phyloP scores from a whole-genome alignment of 331 rosid species.

The Pyrus hybrid region DNA sequence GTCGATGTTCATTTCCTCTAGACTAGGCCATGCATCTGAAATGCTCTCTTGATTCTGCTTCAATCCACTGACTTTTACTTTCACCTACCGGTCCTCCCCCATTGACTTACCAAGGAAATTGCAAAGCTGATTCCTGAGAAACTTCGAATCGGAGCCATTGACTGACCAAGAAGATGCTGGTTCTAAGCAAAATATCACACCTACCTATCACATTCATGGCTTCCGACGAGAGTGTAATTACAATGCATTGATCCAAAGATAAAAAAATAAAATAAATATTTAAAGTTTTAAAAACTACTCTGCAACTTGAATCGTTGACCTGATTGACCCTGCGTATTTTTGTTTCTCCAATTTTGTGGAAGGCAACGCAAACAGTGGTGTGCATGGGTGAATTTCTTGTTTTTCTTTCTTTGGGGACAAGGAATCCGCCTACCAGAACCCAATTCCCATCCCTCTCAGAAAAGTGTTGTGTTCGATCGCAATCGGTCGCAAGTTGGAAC shows the following conservation, averaged over 20 bases:
- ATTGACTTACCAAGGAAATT: background rate
- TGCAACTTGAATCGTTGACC: background rate
- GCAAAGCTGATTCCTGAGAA: background rate
- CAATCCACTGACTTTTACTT: background rate
- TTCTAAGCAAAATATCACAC: background rate
- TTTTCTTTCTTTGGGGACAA: no score
- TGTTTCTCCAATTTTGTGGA: no score
- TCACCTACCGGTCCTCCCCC: background rate
- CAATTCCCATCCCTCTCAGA: background rate
- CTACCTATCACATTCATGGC: background rate
- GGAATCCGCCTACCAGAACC: no score
- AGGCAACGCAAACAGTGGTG: no score
- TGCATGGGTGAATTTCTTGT: no score
- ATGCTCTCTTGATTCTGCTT: background rate
- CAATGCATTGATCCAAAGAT: no score
- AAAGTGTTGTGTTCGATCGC: background rate
- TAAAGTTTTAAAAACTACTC: background rate
- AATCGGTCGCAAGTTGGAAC: background rate
- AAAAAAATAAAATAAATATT: no score
- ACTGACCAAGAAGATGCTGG: background rate
- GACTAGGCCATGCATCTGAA: background rate
- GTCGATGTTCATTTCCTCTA: slow-evolving; percentile 20
- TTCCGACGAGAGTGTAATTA: background rate
- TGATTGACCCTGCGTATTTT: background rate
- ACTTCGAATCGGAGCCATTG: background rate